Percentiles rank a stretch among this genome's conserved stretches.
Evolutionary conservation across 345 rosid genomes (phyloP).

Genomic region (Hibiscus trionum): DNA sequence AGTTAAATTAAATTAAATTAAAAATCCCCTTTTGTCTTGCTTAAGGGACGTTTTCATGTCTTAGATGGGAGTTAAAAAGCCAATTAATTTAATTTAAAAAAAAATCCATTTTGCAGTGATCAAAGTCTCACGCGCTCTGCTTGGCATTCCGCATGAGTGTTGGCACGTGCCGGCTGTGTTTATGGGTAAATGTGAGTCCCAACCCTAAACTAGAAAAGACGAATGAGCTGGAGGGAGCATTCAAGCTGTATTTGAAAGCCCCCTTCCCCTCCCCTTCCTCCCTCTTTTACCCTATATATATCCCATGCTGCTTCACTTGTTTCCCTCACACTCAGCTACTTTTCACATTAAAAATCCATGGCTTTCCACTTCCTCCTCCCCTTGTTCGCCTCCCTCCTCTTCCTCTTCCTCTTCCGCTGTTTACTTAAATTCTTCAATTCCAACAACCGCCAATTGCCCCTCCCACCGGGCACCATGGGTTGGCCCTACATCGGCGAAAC

Average conservation of each 20-base stretch:
- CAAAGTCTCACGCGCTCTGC: constrained; percentile 17
- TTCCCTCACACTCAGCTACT: constrained; percentile 15
- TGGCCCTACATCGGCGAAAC: constrained; percentile 88
- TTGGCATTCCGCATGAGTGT: background rate
- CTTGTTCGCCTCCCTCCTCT: constrained; percentile 17
- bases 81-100: background rate
- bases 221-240: constrained; percentile 37
- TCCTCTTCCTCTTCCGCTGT: constrained; percentile 26
- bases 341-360: constrained; percentile 16
- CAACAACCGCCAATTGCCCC: constrained; percentile 33
- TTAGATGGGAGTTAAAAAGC: background rate
- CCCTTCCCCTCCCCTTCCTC: background rate
- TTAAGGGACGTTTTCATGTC: constrained; percentile 12
- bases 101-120: background rate
- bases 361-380: constrained; percentile 18
- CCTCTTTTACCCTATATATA: constrained; percentile 28
- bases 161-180: constrained; percentile 23
- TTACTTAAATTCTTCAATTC: constrained; percentile 25
- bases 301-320: background rate
- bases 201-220: constrained; percentile 8
- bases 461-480: constrained; percentile 86
- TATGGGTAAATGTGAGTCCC: no score
- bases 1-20: no score
- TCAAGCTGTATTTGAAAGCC: constrained; percentile 25
- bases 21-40: background rate